Conservation (phyloP, 495 filamentous ascomycete species). For the Penicillium steckii region DNA sequence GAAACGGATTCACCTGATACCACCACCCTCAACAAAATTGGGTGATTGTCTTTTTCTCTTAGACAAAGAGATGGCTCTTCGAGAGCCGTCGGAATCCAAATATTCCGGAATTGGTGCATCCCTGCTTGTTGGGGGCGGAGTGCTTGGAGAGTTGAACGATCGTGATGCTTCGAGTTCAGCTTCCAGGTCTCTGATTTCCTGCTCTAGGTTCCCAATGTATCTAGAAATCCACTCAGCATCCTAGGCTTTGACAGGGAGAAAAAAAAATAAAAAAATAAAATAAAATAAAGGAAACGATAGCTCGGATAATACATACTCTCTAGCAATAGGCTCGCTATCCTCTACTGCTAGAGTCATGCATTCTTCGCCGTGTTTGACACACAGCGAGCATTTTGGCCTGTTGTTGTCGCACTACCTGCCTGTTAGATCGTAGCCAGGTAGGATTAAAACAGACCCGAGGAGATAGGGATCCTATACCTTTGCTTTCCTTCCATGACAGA, state of each 20-base stretch:
- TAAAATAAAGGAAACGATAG: no score
- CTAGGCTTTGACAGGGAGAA: background rate
- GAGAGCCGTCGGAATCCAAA: background rate
- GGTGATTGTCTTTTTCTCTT: constrained; percentile 10
- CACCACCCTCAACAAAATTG: constrained; percentile 23
- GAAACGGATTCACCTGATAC: constrained; percentile 15
- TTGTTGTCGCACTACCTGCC: constrained; percentile 23
- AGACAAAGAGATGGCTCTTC: background rate
- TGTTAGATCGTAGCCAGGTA: background rate
- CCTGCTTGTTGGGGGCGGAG: background rate
- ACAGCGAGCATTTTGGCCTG: constrained; percentile 24
- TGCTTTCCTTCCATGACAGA: constrained; percentile 26
- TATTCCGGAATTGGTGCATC: background rate
- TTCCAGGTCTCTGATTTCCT: constrained; percentile 14
- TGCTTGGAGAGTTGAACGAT: background rate
- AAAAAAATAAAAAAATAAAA: background rate
- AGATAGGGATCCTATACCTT: no score
- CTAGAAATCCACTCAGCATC: constrained; percentile 3
- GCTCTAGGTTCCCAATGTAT: constrained; percentile 24
- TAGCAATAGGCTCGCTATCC: constrained; percentile 14
- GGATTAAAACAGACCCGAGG: background rate
- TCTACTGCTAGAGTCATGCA: constrained; percentile 22
- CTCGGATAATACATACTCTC: constrained; percentile 25
- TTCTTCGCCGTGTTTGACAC: constrained; percentile 17
- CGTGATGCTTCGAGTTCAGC: background rate